These are phyloP conservation scores for Hordeum marinum DNA, from an alignment of 176 grass and related monocot genomes.

Conservation along the genomic window DNA sequence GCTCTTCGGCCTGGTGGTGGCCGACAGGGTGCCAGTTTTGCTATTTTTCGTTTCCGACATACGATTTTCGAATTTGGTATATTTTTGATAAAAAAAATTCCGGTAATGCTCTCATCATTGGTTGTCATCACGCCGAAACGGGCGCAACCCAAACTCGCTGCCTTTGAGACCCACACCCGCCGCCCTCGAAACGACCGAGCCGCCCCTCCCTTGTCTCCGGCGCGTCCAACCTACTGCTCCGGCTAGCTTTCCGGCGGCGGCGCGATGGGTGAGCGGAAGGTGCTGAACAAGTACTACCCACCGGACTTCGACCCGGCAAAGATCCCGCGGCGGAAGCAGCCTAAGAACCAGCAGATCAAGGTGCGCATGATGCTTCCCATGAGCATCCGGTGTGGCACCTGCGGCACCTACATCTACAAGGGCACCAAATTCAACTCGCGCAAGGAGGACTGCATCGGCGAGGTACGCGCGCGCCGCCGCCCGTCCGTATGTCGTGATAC, in stretches of 20 bases:
- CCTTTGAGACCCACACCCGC: neutral
- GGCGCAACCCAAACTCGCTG: neutral
- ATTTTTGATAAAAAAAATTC: no score
- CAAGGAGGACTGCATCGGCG: constrained; percentile 65
- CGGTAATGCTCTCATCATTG: no score
- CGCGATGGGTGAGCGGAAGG: constrained; percentile 55
- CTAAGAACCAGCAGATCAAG: constrained; percentile 72
- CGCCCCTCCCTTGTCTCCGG: neutral
- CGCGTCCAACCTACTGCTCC: constrained; percentile 18
- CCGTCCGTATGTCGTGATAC: neutral
- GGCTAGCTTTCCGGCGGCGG: neutral
- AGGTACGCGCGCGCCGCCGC: constrained; percentile 25
- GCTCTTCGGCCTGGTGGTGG: no score
- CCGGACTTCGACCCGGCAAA: constrained; percentile 71
- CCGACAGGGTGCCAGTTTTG: no score
- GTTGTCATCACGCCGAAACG: neutral
- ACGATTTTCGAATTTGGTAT: no score
- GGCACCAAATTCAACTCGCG: constrained; percentile 90
- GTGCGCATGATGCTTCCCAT: constrained; percentile 88
- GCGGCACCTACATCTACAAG: constrained; percentile 77
- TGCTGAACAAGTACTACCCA: constrained; percentile 79
- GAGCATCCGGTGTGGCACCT: constrained; percentile 69
- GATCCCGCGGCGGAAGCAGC: constrained; percentile 61
- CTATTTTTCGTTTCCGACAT: no score
- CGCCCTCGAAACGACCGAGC: no score